Evolutionary conservation across 768 basidiomycete species (phyloP).

Genomic region (Paxillus involutus): DNA sequence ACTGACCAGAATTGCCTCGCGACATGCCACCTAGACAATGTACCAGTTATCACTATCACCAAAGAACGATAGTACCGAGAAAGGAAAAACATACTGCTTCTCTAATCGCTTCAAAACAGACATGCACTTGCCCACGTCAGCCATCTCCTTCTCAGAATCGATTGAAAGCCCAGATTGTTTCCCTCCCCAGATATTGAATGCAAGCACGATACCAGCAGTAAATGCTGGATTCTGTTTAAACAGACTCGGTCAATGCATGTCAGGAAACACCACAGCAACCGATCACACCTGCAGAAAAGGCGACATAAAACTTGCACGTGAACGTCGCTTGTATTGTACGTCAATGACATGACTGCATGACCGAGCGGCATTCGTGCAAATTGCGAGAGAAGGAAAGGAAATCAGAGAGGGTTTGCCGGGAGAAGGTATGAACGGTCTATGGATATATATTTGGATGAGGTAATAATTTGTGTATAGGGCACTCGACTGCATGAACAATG

Average conservation of each 20-base stretch:
- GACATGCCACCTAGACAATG: conserved; percentile 41
- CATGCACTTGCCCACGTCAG: conserved; percentile 53
- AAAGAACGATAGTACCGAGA: no score
- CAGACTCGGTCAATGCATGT: neutral
- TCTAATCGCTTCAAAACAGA: conserved; percentile 37
- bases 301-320: conserved; percentile 12
- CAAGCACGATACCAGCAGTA: conserved; percentile 49
- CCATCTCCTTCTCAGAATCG: conserved; percentile 45
- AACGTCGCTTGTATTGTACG: conserved; percentile 43
- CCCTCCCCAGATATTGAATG: conserved; percentile 57
- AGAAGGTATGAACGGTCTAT: conserved; percentile 77
- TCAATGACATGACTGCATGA: conserved; percentile 77
- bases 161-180: conserved; percentile 40
- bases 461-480: conserved; percentile 54
- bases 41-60: neutral
- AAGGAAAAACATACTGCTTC: conserved; percentile 26
- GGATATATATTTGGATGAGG: conserved; percentile 64
- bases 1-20: conserved; percentile 50
- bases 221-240: conserved; percentile 39
- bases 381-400: conserved; percentile 67
- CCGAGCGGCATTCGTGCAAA: conserved; percentile 83
- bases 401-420: conserved; percentile 48
- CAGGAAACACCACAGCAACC: neutral
- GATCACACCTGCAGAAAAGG: conserved; percentile 30
- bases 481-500: conserved; percentile 51